Conservation (phyloP, 495 filamentous ascomycete genomes). For the Pyrenopolyporus hunteri region DNA sequence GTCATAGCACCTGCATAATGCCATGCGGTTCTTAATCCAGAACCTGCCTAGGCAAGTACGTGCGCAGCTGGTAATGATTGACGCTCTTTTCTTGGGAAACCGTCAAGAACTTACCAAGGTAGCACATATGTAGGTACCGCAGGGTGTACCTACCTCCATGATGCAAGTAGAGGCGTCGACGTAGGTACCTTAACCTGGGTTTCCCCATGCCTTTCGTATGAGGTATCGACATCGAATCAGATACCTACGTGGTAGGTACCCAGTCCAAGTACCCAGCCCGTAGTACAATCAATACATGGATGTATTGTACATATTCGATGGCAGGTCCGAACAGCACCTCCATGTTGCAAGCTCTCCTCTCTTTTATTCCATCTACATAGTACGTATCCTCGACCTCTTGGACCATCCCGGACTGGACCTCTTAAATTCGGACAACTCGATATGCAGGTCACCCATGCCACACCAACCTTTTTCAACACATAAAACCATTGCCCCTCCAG, state of each 20-base stretch:
- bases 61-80: constrained; percentile 8
- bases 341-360: background rate
- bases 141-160: background rate
- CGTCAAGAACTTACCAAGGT: constrained; percentile 13
- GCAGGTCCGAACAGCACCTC: background rate
- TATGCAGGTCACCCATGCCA: constrained; percentile 17
- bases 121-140: constrained; percentile 13
- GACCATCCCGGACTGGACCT: background rate
- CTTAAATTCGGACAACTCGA: constrained; percentile 11
- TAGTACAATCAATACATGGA: too few relatives aligned
- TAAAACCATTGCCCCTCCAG: background rate
- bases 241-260: too few relatives aligned
- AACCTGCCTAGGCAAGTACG: constrained; percentile 16
- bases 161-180: constrained; percentile 5
- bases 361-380: background rate
- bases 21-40: constrained; percentile 29
- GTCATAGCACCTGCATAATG: constrained; percentile 39
- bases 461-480: constrained; percentile 10
- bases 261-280: constrained; percentile 22
- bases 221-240: too few relatives aligned
- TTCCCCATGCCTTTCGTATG: too few relatives aligned
- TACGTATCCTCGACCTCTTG: background rate
- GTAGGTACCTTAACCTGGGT: too few relatives aligned
- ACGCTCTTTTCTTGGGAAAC: constrained; percentile 8
- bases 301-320: too few relatives aligned